Percentiles rank a stretch among this genome's conserved stretches.
phyloP scores from a whole-genome alignment of 371 early-diverging fungal genomes.

The Mortierella sp. region DNA sequence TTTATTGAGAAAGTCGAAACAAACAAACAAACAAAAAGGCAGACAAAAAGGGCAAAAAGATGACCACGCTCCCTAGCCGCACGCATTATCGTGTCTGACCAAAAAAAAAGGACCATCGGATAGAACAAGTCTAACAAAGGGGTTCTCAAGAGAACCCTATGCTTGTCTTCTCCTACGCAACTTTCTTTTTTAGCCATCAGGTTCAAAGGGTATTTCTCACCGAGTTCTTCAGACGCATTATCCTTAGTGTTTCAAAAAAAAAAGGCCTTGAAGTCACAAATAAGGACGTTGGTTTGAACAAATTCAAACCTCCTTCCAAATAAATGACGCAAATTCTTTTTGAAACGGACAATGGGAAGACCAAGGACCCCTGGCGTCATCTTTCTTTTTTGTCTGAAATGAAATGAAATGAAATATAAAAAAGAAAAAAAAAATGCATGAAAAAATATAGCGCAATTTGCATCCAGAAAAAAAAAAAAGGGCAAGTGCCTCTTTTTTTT shows the following conservation, averaged over 20 bases:
- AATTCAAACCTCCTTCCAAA: not conserved
- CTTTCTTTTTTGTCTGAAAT: conserved; percentile 22
- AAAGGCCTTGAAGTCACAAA: not conserved
- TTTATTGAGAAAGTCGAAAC: conserved; percentile 1
- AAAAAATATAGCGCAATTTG: not conserved
- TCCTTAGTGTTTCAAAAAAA: not conserved
- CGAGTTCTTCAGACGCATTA: conserved; percentile 40
- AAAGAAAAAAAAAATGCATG: not conserved
- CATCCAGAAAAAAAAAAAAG: not conserved
- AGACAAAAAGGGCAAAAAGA: conserved; percentile 24
- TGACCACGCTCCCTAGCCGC: conserved; percentile 49
- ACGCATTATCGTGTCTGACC: conserved; percentile 55
- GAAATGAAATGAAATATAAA: conserved; percentile 12
- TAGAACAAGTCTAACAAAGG: not conserved
- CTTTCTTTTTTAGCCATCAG: conserved; percentile 31
- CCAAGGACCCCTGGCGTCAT: conserved; percentile 54
- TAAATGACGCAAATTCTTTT: not conserved
- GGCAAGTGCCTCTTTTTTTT: not conserved
- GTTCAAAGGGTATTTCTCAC: conserved; percentile 57
- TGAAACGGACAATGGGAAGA: conserved; percentile 27
- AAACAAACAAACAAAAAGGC: conserved; percentile 22
- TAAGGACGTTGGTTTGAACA: conserved; percentile 2
- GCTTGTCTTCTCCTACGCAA: no score
- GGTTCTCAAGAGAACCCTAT: conserved; percentile 7
- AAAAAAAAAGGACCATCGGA: not conserved